Percentiles rank a stretch among this genome's conserved stretches.
Conservation (phyloP, 352 stramenopile genomes). For the Phytophthora nicotianae region DNA sequence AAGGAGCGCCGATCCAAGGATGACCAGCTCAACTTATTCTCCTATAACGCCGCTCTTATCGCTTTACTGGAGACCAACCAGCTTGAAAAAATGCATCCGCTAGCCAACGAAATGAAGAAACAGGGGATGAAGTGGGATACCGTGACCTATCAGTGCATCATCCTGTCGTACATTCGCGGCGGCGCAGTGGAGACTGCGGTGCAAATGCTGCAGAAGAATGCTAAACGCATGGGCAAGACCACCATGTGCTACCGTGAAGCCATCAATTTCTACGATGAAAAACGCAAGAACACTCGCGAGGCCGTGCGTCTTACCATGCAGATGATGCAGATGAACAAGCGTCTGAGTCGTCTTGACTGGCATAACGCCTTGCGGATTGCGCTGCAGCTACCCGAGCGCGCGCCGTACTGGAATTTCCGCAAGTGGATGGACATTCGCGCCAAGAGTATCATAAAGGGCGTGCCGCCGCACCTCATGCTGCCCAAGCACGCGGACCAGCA, state of each 20-base stretch:
- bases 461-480: conserved; percentile 71
- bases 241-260: conserved; percentile 76
- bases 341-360: conserved; percentile 80
- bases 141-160: conserved; percentile 67
- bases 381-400: conserved; percentile 66
- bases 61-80: conserved; percentile 61
- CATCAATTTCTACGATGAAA: conserved; percentile 70
- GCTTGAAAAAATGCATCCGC: conserved; percentile 58
- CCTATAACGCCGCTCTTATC: conserved; percentile 70
- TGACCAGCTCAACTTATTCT: conserved; percentile 66
- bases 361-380: conserved; percentile 67
- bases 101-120: conserved; percentile 68
- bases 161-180: conserved; percentile 66
- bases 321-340: conserved; percentile 86
- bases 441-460: conserved; percentile 51
- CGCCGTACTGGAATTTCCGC: conserved; percentile 88
- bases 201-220: conserved; percentile 70
- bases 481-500: conserved; percentile 35
- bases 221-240: conserved; percentile 74
- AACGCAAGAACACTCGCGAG: conserved; percentile 63
- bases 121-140: conserved; percentile 67
- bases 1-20: conserved; percentile 35
- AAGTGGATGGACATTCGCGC: conserved; percentile 86
- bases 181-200: conserved; percentile 65
- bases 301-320: conserved; percentile 81